Conservation (phyloP, 345 rosid genomes). For the Moricandia arvensis region DNA sequence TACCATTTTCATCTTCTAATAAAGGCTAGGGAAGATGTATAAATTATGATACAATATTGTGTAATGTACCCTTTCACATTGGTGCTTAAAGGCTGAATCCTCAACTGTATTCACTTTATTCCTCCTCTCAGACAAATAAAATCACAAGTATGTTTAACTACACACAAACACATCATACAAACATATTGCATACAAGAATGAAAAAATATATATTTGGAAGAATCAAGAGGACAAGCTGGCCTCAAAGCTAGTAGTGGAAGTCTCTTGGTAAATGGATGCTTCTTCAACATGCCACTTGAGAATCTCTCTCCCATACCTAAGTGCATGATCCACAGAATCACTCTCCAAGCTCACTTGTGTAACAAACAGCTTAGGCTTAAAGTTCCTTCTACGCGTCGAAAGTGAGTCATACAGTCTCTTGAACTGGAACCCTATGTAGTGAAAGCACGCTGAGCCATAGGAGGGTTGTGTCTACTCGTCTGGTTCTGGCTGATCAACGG, state of each 20-base stretch:
- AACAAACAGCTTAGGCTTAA: slow-evolving; percentile 55
- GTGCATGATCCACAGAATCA: slow-evolving; percentile 58
- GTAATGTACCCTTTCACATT: neutral
- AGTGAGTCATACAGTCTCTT: slow-evolving; percentile 57
- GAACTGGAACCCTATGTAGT: slow-evolving; percentile 68
- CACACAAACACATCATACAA: neutral
- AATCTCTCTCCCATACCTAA: slow-evolving; percentile 67
- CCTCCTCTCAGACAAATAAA: neutral
- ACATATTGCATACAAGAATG: neutral
- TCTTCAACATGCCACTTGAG: slow-evolving; percentile 59
- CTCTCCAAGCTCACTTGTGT: slow-evolving; percentile 52
- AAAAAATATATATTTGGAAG: neutral
- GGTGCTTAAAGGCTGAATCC: neutral
- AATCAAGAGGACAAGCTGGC: slow-evolving; percentile 51
- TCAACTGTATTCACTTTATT: slow-evolving; percentile 3
- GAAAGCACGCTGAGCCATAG: slow-evolving; percentile 64
- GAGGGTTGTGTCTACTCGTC: slow-evolving; percentile 36
- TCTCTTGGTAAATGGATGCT: slow-evolving; percentile 33
- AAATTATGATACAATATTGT: no score
- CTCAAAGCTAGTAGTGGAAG: slow-evolving; percentile 48
- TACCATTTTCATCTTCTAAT: neutral
- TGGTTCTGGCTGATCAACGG: slow-evolving; percentile 55
- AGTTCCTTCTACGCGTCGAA: slow-evolving; percentile 16
- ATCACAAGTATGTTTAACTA: neutral
- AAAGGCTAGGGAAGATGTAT: no score